phyloP scores from a whole-genome alignment of 2,329 filamentous ascomycete species.

The Penicillium crustosum region DNA sequence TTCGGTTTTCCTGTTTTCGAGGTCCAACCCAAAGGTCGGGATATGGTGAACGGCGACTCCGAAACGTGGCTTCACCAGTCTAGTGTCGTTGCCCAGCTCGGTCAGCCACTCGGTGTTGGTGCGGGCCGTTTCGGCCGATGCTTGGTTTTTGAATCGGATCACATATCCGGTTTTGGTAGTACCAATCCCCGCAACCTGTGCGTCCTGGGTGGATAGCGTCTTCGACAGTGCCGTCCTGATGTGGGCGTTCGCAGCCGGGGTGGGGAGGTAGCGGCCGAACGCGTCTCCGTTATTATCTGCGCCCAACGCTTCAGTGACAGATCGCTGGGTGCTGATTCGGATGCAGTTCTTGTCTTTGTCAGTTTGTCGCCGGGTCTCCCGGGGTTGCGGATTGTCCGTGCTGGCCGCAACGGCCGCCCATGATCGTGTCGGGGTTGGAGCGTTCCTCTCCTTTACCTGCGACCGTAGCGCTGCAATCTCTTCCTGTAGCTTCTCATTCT shows the following conservation, averaged over 20 bases:
- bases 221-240: slow-evolving; percentile 6
- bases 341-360: slow-evolving; percentile 9
- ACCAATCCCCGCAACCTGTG: not conserved
- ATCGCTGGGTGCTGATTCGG: not conserved
- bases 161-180: not conserved
- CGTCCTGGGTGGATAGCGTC: slow-evolving; percentile 7
- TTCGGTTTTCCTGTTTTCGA: not conserved
- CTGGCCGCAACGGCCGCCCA: slow-evolving; percentile 6
- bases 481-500: slow-evolving; percentile 3
- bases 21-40: not conserved
- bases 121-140: not conserved
- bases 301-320: not conserved
- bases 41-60: not conserved
- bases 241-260: not conserved
- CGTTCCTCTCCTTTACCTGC: not conserved
- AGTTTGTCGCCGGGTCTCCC: not conserved
- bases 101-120: slow-evolving; percentile 16
- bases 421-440: not conserved
- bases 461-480: not conserved
- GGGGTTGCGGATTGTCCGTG: not conserved
- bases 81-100: slow-evolving; percentile 9
- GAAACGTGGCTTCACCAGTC: slow-evolving; percentile 5
- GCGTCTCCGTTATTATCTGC: not conserved
- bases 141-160: not conserved
- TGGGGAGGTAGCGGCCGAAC: not conserved